Conservation (phyloP, 495 filamentous ascomycete species). For the Cenococcum geophilum region DNA sequence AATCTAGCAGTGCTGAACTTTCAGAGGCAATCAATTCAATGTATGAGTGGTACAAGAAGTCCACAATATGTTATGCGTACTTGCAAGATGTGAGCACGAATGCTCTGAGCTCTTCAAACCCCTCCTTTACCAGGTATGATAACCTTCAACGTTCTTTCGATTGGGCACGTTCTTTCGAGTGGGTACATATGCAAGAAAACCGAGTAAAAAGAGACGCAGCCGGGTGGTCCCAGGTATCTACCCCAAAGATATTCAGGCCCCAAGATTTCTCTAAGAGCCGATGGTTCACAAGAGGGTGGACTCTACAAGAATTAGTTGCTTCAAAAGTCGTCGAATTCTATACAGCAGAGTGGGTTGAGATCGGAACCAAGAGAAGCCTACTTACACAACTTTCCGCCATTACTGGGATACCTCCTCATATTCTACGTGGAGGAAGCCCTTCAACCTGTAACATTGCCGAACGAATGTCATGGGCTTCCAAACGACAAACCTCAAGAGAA, state of each 20-base stretch:
- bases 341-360: constrained; percentile 3
- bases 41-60: constrained; percentile 20
- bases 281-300: constrained; percentile 29
- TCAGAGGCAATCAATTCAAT: too few species aligned
- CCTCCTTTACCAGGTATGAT: too few species aligned
- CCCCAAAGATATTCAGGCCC: too few species aligned
- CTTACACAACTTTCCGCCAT: neutral
- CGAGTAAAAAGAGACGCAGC: too few species aligned
- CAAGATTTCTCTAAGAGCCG: too few species aligned
- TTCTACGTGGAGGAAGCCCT: neutral
- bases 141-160: too few species aligned
- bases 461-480: constrained; percentile 18
- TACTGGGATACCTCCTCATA: neutral
- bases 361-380: constrained; percentile 7
- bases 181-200: too few species aligned
- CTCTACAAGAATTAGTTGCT: constrained; percentile 24
- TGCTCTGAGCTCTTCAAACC: too few species aligned
- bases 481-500: constrained; percentile 3
- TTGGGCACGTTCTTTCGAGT: too few species aligned
- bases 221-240: too few species aligned
- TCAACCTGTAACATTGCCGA: constrained; percentile 12
- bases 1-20: constrained; percentile 6
- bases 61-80: constrained; percentile 15
- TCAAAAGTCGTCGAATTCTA: constrained; percentile 21
- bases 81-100: constrained; percentile 10